Evolutionary conservation across 495 filamentous ascomycete species (phyloP), one percentile per base, ranked within the genome.

Genomic region (Astrothelium macrocarpum): DNA sequence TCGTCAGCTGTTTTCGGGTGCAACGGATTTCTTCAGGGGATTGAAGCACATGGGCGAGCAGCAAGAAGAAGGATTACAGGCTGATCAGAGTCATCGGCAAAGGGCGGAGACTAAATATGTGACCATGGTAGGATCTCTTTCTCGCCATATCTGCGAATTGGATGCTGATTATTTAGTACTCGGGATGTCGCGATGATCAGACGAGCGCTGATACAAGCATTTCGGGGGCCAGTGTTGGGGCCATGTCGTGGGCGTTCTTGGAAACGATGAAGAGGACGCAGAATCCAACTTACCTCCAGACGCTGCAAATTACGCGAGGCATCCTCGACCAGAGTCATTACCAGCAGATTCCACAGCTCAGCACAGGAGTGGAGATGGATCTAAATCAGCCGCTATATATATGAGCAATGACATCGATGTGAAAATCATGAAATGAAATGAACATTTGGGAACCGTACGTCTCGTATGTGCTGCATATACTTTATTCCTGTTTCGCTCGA

Each of bases 231-330:
- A 62, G 63, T 29, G 68, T 70, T 16, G 82, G 82, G 0, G 83
- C 83, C 1, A 85, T 86, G 84, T 82, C 79, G 20, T 84, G 80
- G 78, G 83, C 80, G 0, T 81, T 86, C 59, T 69, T 85, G 58
- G 72, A 79, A 66, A 76, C 77, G 12, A 76, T 86, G 77, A 75
- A 75, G 67, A 71, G 75, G 67, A 77, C 75, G 14, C 53, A 61
- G 1, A 71, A 77, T 16, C 78, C 81, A 67, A 82, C 75, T 32
- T 85, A 83, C 63, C 70, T 82, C 59, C 71, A 62, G 60, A 46
- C 43, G 20, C 45, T 71, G 59, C 61, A 66, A 60, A 68, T 63
- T 29, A 71, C 69, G 32, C 28, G 69, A 34, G 31, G 66, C 53
- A 56, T 71, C 7, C 59, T 71, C 16, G 43, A 49, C 18, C 61